Base-by-base conservation (phyloP, 1,284 basidiomycete genomes). In the Macrocybe sp. region DNA sequence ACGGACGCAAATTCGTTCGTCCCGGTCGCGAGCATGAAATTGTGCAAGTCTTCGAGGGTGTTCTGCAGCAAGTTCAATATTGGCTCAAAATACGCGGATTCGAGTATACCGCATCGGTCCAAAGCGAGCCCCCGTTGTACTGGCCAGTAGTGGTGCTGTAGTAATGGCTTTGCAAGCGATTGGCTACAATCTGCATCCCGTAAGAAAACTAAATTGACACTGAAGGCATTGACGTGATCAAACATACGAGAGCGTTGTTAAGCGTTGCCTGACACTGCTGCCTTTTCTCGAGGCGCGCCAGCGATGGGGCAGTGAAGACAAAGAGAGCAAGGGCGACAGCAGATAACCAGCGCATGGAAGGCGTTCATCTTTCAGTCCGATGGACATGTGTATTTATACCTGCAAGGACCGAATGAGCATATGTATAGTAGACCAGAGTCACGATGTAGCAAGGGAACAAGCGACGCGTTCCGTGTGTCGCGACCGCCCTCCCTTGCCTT, bases 21-120 rank as follows among this genome's bases (percentile, higher is more conserved):
- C 16, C 63, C 67, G 7, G 66, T 67, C 9, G 64, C 68, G 7
- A 75, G 64, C 73, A 79, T 79, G 47, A 78, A 59, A 59, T 76
- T 78, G 53, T 79, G 74, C 5, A 79, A 55, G 52, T 79, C 77
- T 55, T 79, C 78, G 22, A 78, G 53, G 4, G 76, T 68, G 53
- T 79, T 80, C 76, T 79, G 48, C 7, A 11, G 12, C 36, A 38
- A 6, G 29, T 44, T 9, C 32, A 45, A 14, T 34, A 14, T 30
- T 33, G 12, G 5, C 36, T 8, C 8, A 7, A 37, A 46, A 14
- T 40, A 43, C 10, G 22, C 16, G 28, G 12, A 16, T 8, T n/a
- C 16, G n/a, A 29, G 7, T 68, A 29, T 48, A 78, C 76, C 3
- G 75, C 69, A 52, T 78, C 74, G 3, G 74, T 78, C 76, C 76